phyloP scores from a whole-genome alignment of 148 eudicot genomes.

The Polygonum maritimum region DNA sequence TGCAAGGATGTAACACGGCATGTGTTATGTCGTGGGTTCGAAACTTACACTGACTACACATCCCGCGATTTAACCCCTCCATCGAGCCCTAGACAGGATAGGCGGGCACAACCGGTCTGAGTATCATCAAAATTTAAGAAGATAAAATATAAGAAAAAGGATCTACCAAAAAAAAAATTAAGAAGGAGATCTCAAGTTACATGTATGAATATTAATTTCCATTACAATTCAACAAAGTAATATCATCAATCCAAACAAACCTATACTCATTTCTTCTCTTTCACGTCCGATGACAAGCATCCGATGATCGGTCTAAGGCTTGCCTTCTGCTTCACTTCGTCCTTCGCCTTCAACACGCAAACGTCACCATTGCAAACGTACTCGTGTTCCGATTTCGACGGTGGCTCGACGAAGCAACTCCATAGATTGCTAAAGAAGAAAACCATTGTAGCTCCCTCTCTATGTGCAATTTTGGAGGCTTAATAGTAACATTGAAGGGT shows the following conservation, averaged over 20 bases:
- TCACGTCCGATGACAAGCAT: background rate
- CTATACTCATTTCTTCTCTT: background rate
- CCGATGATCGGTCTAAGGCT: background rate
- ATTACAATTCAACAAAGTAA: background rate
- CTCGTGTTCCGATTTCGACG: background rate
- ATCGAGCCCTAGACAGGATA: too few relatives aligned
- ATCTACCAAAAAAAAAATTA: too few relatives aligned
- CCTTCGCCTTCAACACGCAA: background rate
- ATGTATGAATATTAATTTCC: too few relatives aligned
- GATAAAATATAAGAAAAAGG: too few relatives aligned
- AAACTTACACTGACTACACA: too few relatives aligned
- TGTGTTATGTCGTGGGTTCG: too few relatives aligned
- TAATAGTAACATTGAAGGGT: too few relatives aligned
- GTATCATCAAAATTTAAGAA: too few relatives aligned
- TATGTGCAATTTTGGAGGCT: background rate
- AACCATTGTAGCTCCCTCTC: background rate
- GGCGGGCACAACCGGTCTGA: too few relatives aligned
- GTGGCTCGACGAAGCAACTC: background rate
- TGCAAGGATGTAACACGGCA: too few relatives aligned
- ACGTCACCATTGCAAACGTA: conserved; percentile 2
- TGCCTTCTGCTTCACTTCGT: background rate
- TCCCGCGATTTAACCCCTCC: too few relatives aligned
- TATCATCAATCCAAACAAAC: background rate
- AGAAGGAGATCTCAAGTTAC: too few relatives aligned
- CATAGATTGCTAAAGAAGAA: conserved; percentile 8